Evolutionary conservation across 495 filamentous ascomycete species (phyloP), one percentile per base, ranked within the genome.

Genomic region (Cladorrhinum samala): DNA sequence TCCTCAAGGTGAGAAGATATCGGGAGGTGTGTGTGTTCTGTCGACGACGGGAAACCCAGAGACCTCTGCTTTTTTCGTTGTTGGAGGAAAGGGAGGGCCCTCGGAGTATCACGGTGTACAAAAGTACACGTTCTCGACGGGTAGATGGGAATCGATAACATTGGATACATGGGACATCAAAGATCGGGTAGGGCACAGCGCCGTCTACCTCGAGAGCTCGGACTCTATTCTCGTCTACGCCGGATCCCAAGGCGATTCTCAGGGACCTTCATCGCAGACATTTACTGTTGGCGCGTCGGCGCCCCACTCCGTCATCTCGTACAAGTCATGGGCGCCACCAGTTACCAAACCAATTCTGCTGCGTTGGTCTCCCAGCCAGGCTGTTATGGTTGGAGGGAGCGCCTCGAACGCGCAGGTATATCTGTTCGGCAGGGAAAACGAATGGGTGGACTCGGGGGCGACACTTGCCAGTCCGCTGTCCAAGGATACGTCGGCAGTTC

Each of bases 141-240:
- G 80, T 49, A 81, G 77, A 59, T 98, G 93, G 93, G 78, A 87
- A 56, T 82, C 78, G 2, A 72, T 95, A 27, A 61, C 59, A 33
- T 74, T 84, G 6, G 54, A 71, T 5, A 64, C 68, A 1, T 52
- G 65, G 2, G 80, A 86, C 18, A 82, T 88, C 25, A 75, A 84
- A 57, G 82, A 90, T 59, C 83, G 87, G 37, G 71, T 80, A 53
- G 77, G 77, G 52, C 93, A 98, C 63, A 84, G 82, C 54, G 88
- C 87, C 13, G 79, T 79, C 9, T 98, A 88, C 64, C 66, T 98
- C 19, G 78, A 85, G 57, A 71, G 74, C 39, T 82, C 82, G 14
- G 77, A 84, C 42, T 77, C 82, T 13, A 87, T 97, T 47, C 72
- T 96, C 37, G 70, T 95, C 9, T 98, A 93, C 66, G 88, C 83